Base-by-base conservation (phyloP, 768 basidiomycete species). In the Suillus subalutaceus region DNA sequence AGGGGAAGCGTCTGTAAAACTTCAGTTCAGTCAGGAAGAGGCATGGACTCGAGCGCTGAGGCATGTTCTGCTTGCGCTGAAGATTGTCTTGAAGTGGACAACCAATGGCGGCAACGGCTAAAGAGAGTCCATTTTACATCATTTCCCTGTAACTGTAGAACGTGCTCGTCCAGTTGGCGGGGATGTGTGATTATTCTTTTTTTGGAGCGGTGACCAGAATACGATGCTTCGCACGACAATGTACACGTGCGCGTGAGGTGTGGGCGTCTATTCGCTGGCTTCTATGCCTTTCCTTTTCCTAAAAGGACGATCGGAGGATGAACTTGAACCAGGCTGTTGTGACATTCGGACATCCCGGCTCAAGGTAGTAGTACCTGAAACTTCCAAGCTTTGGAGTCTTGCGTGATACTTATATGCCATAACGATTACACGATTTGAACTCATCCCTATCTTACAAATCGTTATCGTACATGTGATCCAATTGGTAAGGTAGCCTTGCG, bases 21-120 rank as follows among this genome's bases (percentile, higher is more conserved):
- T 96, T 4, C 95, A 96, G 73, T 97, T 97, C 77, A 92, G 91
- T 70, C 93, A 94, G 71, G 97, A 99, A 74, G 97, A 99, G 73
- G 84, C 88, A 0, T 99, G 97, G 97, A 98, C 97, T 30, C 88
- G 94, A 66, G 94, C 96, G 5, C 80, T 99, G 72, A 86, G 94
- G 40, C 96, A 97, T 72, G 93, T 99, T 65, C 82, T 97, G 65
- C 84, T 96, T 26, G 94, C 93, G 23, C 83, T 96, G 48, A 96
- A 96, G 80, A 91, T 94, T 66, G 86, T 94, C 58, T 82, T 96
- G 59, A 93, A 93, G 74, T 94, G 92, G 91, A 86, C 90, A 6
- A 94, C 92, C 1, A 93, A 88, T 71, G 91, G 91, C 35, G 84
- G 83, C 44, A 91, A 88, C 70, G 88, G 88, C 9, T 92, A 72